Conservation (phyloP, 345 rosid species). For the Gossypium arboreum region DNA sequence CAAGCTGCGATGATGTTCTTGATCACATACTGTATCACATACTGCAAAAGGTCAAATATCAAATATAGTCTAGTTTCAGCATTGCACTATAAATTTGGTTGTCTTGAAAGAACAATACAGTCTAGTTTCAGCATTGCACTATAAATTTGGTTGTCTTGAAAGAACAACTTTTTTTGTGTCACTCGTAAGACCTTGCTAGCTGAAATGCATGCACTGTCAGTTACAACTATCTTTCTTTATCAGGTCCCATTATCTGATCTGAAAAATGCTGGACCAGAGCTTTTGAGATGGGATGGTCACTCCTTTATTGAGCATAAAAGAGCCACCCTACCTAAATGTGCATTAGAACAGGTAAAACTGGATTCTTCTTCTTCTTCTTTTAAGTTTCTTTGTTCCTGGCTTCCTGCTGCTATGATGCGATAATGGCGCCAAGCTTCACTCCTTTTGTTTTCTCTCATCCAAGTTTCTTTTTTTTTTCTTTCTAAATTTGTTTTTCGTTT, state of each 20-base stretch:
- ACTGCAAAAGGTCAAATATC: constrained; percentile 32
- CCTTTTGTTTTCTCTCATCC: not conserved
- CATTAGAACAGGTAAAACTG: constrained; percentile 38
- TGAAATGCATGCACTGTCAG: not conserved
- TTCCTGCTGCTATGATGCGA: not conserved
- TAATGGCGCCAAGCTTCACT: not conserved
- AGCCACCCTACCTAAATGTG: constrained; percentile 42
- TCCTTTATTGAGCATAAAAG: constrained; percentile 52
- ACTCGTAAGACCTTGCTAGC: not conserved
- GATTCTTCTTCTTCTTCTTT: not conserved
- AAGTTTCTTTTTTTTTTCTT: not conserved
- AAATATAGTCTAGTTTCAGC: not conserved
- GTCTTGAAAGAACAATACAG: not conserved
- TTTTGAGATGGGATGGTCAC: constrained; percentile 42
- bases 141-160: not conserved
- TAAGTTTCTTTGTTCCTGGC: not conserved
- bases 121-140: not conserved
- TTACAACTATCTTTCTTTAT: constrained; percentile 14
- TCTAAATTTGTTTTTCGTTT: not conserved
- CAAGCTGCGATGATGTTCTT: constrained; percentile 48
- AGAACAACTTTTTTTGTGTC: not conserved
- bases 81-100: not conserved
- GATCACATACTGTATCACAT: constrained; percentile 9
- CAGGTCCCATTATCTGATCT: constrained; percentile 30
- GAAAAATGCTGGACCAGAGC: constrained; percentile 32